Evolutionary conservation across 176 grass and related monocot species (phyloP), one percentile per base, ranked within the genome.

Genomic region (Aegilops sharonensis): DNA sequence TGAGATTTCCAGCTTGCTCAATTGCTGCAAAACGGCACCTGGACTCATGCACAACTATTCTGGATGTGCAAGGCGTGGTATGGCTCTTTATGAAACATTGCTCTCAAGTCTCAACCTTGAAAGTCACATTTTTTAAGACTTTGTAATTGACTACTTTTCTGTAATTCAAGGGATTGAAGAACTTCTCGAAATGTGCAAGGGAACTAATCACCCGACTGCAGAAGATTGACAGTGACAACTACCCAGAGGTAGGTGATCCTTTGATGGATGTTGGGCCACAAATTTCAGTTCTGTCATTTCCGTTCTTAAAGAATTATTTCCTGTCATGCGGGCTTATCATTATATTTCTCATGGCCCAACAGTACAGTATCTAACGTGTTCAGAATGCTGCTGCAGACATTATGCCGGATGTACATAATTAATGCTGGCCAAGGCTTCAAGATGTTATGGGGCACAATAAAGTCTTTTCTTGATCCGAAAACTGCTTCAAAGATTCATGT

Each of bases 391-490:
- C 59, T 89, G 40, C 94, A 99, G 94, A 99, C 94, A 8, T 84
- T 96, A 39, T 87, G 78, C 78, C 87, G 90, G 54, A 94, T 94
- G 97, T 94, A 92, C 70, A 93, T 99, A 39, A 90, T 99, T 85
- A 99, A 99, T 84, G 92, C 94, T 57, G 97, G 97, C 25, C 80
- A 89, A 87, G 97, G 94, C 81, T 99, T 99, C 87, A 97, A 88
- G 92, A 88, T 99, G 65, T 40, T 99, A 68, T 99, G 97, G 97
- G 47, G 50, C 91, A 94, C 97, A 80, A 91, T 99, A 78, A 99
- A 97, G 86, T 93, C 97, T 52, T 99, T 99, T 85, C 94, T 99
- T 90, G 97, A 98, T 88, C 92, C 97, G 48, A 99, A 93, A 97
- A 99, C 94, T 71, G 94, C 85, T 83, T 99, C 97, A 64, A 99